Conservation (phyloP, 129 eudicot genomes). For the Flaveria ramosissima region DNA sequence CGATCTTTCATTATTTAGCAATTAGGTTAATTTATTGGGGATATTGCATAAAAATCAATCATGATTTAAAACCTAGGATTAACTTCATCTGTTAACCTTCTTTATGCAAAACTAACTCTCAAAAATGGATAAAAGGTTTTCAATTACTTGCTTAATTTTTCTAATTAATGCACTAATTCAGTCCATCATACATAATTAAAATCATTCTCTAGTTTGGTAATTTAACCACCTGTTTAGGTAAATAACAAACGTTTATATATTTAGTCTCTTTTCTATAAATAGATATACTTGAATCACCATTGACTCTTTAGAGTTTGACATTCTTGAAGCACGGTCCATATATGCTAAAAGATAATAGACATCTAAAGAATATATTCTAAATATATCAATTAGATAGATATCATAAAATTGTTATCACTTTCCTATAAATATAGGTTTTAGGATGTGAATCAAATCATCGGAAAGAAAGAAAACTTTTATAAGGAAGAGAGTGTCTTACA, state of each 20-base stretch:
- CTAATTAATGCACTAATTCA: neutral
- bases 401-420: neutral
- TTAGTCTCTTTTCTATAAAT: neutral
- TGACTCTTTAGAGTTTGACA: constrained; percentile 12
- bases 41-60: too few species aligned
- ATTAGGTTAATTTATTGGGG: too few species aligned
- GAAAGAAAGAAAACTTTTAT: neutral
- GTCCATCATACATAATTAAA: too few species aligned
- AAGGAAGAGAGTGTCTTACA: neutral
- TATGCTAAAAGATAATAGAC: neutral
- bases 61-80: too few species aligned
- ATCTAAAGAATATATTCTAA: neutral
- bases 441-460: neutral
- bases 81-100: neutral
- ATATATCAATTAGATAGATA: neutral
- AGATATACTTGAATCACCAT: neutral
- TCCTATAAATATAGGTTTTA: neutral
- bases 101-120: neutral
- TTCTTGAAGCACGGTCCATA: neutral
- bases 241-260: neutral
- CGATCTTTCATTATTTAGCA: too few species aligned
- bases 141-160: neutral
- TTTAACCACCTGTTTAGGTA: too few species aligned
- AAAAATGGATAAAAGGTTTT: neutral
- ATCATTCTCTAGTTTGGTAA: too few species aligned